phyloP scores from a whole-genome alignment of 1,284 basidiomycete species.

The Trametes versicolor region DNA sequence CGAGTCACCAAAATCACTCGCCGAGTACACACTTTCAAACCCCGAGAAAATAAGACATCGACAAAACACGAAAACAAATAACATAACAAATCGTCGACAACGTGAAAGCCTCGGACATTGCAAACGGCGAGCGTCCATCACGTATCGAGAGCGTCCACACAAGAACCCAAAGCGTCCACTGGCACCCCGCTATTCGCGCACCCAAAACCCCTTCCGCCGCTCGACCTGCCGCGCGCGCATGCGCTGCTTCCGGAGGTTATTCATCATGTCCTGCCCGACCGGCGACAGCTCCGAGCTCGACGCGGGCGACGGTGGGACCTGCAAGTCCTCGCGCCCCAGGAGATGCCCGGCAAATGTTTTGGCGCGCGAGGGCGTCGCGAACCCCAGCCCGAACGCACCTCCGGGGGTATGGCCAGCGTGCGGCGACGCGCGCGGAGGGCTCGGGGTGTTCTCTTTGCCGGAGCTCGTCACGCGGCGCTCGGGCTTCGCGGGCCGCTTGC shows the following conservation, averaged over 20 bases:
- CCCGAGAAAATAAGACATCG: background rate
- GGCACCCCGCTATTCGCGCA: constrained; percentile 19
- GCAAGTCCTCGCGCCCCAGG: constrained; percentile 13
- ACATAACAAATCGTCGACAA: no score
- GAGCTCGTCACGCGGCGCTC: constrained; percentile 14
- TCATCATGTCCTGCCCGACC: constrained; percentile 71
- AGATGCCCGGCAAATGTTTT: constrained; percentile 41
- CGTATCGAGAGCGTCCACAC: background rate
- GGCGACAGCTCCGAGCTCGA: constrained; percentile 79
- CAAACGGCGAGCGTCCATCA: background rate
- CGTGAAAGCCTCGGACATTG: background rate
- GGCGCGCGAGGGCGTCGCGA: constrained; percentile 41
- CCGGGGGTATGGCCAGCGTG: background rate
- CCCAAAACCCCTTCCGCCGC: constrained; percentile 29
- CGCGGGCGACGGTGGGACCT: constrained; percentile 63
- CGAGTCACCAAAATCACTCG: no score
- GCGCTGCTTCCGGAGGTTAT: constrained; percentile 64
- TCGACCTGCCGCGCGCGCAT: constrained; percentile 51
- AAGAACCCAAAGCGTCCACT: background rate
- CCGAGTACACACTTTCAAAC: no score
- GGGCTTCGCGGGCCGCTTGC: constrained; percentile 13
- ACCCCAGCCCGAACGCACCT: constrained; percentile 11
- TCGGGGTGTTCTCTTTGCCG: constrained; percentile 42
- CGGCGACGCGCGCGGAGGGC: constrained; percentile 23
- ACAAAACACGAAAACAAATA: background rate